These are phyloP conservation scores for Fraxinus floribunda DNA, from an alignment of 305 asterid genomes.

Conservation along the genomic window DNA sequence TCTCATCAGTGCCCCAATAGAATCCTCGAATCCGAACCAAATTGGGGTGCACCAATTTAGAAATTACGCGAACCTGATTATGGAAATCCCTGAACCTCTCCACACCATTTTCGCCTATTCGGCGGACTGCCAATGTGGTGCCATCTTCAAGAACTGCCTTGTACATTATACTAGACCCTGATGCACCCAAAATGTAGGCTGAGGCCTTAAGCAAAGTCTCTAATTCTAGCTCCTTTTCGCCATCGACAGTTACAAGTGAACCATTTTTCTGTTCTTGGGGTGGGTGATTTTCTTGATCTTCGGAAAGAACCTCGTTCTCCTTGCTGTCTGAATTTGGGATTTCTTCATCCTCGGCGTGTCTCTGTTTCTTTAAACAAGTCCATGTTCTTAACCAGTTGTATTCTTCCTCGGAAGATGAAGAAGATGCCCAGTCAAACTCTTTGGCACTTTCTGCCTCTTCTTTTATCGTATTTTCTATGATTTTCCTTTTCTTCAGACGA, in stretches of 20 bases:
- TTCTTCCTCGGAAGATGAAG: slow-evolving; percentile 51
- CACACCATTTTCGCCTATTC: slow-evolving; percentile 81
- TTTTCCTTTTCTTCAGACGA: slow-evolving; percentile 43
- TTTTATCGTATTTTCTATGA: slow-evolving; percentile 16
- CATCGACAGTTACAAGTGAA: slow-evolving; percentile 70
- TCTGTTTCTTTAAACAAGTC: slow-evolving; percentile 59
- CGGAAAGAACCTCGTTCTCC: slow-evolving; percentile 12
- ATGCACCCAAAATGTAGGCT: slow-evolving; percentile 79
- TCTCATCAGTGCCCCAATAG: slow-evolving; percentile 88
- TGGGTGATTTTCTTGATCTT: slow-evolving; percentile 10
- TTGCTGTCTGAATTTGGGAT: slow-evolving; percentile 36
- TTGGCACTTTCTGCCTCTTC: slow-evolving; percentile 46
- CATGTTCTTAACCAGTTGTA: slow-evolving; percentile 63
- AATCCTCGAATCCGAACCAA: slow-evolving; percentile 78
- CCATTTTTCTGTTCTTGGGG: slow-evolving; percentile 52
- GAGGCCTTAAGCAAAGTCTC: slow-evolving; percentile 87
- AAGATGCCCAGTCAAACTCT: slow-evolving; percentile 84
- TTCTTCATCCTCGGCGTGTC: slow-evolving; percentile 34
- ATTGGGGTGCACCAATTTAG: slow-evolving; percentile 77
- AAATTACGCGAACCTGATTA: slow-evolving; percentile 64
- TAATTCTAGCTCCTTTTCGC: slow-evolving; percentile 68
- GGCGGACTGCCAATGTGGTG: slow-evolving; percentile 63
- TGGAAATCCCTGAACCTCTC: slow-evolving; percentile 78
- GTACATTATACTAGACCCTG: slow-evolving; percentile 84
- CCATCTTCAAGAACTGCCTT: slow-evolving; percentile 90